phyloP scores from a whole-genome alignment of 441 rosid species.

The Manihot esculenta region DNA sequence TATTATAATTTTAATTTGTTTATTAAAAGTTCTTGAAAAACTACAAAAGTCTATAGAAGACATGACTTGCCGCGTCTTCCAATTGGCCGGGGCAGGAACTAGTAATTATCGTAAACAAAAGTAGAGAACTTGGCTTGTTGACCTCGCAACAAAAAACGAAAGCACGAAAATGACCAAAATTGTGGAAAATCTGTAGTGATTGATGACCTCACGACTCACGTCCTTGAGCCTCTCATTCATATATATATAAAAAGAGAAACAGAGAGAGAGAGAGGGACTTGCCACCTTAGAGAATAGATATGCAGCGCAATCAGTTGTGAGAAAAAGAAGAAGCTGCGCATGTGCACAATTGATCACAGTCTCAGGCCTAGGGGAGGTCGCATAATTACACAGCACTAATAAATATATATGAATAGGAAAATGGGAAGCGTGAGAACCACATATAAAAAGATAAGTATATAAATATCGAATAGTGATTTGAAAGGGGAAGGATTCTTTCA shows the following conservation, averaged over 20 bases:
- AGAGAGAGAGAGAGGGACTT: slow-evolving; percentile 3
- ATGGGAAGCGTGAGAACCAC: slow-evolving; percentile 3
- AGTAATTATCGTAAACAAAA: too few species aligned
- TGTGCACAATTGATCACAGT: slow-evolving; percentile 1
- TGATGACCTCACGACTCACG: background rate
- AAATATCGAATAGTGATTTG: too few species aligned
- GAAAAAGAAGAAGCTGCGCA: background rate
- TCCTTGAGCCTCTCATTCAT: background rate
- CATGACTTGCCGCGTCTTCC: too few species aligned
- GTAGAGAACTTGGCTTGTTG: background rate
- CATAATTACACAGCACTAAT: slow-evolving; percentile 15
- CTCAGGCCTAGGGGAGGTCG: background rate
- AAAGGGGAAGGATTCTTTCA: too few species aligned
- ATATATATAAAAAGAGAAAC: background rate
- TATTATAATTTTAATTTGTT: too few species aligned
- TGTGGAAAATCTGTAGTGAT: background rate
- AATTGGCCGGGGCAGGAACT: too few species aligned
- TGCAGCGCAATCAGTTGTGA: too few species aligned
- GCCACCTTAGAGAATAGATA: background rate
- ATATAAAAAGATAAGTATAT: background rate
- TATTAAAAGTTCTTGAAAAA: too few species aligned
- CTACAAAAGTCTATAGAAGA: too few species aligned
- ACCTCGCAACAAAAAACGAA: slow-evolving; percentile 16
- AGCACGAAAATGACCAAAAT: background rate
- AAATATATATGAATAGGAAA: background rate